Conservation (phyloP, 371 early-diverging fungal genomes). For the Mortierella sp. region DNA sequence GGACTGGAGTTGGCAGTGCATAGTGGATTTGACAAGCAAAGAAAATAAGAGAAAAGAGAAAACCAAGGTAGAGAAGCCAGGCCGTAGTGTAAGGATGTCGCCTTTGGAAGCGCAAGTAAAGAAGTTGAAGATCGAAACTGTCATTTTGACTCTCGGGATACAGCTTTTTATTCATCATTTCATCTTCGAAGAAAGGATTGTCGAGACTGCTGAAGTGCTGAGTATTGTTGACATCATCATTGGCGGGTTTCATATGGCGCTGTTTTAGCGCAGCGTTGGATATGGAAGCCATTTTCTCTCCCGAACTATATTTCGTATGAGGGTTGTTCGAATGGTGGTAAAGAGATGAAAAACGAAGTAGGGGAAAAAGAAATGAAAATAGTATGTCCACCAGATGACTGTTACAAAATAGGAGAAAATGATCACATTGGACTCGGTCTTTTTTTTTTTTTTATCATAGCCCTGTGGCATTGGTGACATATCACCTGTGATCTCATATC, state of each 20-base stretch:
- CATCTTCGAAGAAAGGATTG: neutral
- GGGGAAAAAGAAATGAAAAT: neutral
- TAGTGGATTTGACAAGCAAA: constrained; percentile 59
- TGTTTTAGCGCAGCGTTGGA: constrained; percentile 23
- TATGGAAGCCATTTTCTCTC: constrained; percentile 28
- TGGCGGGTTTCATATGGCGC: constrained; percentile 18
- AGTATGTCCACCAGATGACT: neutral
- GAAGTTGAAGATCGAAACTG: neutral
- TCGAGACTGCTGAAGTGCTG: neutral
- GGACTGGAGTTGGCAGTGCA: constrained; percentile 45
- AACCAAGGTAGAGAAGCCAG: constrained; percentile 29
- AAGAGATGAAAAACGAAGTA: neutral
- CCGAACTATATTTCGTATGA: neutral
- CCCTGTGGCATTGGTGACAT: too few species aligned
- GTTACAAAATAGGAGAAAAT: neutral
- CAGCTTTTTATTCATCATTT: neutral
- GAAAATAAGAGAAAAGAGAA: constrained; percentile 38
- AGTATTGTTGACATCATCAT: constrained; percentile 2
- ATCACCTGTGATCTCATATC: too few species aligned
- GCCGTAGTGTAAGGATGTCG: constrained; percentile 9
- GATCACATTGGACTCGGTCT: too few species aligned
- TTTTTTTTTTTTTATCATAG: too few species aligned
- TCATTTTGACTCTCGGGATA: neutral
- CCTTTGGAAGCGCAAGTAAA: neutral
- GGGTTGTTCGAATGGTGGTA: neutral